Evolutionary conservation across 2,329 filamentous ascomycete species (phyloP).

Genomic region (Fulvia fulva): DNA sequence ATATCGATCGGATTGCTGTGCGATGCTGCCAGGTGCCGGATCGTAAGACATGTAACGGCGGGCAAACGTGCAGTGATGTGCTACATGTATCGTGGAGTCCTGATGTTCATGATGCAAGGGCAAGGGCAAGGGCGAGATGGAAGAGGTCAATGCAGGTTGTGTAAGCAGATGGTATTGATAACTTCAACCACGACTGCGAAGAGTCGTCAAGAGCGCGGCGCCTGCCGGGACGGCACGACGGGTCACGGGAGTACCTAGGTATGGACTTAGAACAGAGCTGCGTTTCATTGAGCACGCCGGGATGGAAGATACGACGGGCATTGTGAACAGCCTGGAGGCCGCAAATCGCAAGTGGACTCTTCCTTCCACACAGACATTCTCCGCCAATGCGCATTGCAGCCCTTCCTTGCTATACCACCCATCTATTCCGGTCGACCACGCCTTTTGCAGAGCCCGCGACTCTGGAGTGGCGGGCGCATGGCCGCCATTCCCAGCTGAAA

Average conservation of each 20-base stretch:
- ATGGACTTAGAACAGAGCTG: background rate
- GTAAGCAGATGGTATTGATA: background rate
- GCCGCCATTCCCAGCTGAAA: background rate
- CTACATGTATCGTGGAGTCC: background rate
- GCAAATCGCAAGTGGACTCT: background rate
- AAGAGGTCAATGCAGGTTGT: background rate
- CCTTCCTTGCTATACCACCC: background rate
- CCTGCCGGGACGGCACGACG: too few species aligned
- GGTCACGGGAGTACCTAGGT: too few species aligned
- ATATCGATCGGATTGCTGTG: slow-evolving; percentile 12
- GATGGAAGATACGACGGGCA: background rate
- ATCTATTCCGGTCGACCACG: background rate
- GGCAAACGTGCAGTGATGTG: background rate
- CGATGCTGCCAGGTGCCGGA: slow-evolving; percentile 25
- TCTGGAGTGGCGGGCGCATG: background rate
- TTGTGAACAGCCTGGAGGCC: too few species aligned
- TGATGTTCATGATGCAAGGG: background rate
- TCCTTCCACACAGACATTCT: background rate
- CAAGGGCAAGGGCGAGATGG: too few species aligned
- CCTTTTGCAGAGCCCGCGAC: background rate
- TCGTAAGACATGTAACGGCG: slow-evolving; percentile 16
- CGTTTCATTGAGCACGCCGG: too few species aligned
- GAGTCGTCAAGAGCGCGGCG: background rate
- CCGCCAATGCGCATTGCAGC: background rate
- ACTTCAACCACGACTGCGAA: background rate